Evolutionary conservation across 768 basidiomycete genomes (phyloP), one percentile per base, ranked within the genome.

Genomic region (Panus rudis): DNA sequence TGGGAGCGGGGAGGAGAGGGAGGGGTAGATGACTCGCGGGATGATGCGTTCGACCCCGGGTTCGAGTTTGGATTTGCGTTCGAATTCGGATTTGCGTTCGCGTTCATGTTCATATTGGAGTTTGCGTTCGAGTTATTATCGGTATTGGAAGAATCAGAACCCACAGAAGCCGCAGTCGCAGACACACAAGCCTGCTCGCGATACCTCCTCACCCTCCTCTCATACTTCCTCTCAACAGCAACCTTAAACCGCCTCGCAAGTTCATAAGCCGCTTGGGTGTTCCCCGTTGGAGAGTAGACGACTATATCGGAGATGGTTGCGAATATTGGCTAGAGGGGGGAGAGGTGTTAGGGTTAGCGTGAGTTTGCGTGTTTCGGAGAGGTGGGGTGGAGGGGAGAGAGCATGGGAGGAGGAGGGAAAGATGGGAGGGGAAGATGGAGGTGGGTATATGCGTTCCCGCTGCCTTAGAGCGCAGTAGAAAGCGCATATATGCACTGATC

Each of bases 261-360:
- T 19, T 71, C 64, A 32, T 79, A 55, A 0, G 83, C 75, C n/a
- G 69, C 56, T 19, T 72, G 68, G 1, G 70, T 69, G 26, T 64
- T 57, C 10, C 88, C 87, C 25, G 56, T 72, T 6, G 87, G 87
- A 12, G 87, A 90, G 63, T 92, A 93, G 21, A 94, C 67, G 49
- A 92, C 81, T 27, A 94, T 79, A 54, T 94, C 92, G 34, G 88
- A 90, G n/a, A 94, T 69, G 6, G 88, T 84, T 2, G 84, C 81
- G 53, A 88, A 90, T 45, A 92, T 84, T 33, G 86, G 79, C 88
- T 89, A 37, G 19, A 47, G 27, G 35, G 6, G 17, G 34, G 26
- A 26, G 16, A 4, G 11, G 20, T 46, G 24, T 26, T 41, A 14
- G 16, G 39, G 5, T 14, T 20, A 16, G 24, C 22, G 16, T 35